These are phyloP conservation scores for Gentiana macrophylla DNA, from an alignment of 257 asterid genomes.

Conservation along the genomic window DNA sequence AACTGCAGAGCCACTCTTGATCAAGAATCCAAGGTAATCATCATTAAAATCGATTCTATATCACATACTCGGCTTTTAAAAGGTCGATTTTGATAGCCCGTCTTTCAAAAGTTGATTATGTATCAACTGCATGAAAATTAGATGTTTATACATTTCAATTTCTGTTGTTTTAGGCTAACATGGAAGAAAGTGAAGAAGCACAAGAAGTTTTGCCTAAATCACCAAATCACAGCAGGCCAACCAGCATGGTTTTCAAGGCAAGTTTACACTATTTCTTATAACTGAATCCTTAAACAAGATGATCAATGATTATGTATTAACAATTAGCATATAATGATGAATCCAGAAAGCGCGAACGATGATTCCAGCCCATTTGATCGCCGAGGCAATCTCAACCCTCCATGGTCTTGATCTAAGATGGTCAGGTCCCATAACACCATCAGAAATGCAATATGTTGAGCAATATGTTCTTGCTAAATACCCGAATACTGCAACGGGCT, in stretches of 20 bases:
- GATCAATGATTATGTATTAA: too few relatives aligned
- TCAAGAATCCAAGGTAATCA: neutral
- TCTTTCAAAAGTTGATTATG: too few relatives aligned
- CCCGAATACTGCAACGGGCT: conserved; percentile 65
- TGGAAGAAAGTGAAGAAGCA: conserved; percentile 42
- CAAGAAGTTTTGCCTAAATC: conserved; percentile 34
- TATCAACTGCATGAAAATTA: neutral
- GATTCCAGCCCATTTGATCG: conserved; percentile 71
- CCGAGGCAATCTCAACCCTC: conserved; percentile 82
- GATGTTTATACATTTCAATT: neutral
- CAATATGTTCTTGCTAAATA: conserved; percentile 69
- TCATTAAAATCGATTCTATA: too few relatives aligned
- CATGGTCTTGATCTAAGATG: conserved; percentile 70
- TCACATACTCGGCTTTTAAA: too few relatives aligned
- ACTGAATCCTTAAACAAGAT: neutral
- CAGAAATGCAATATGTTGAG: conserved; percentile 64
- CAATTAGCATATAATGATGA: neutral
- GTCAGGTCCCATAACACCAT: conserved; percentile 88
- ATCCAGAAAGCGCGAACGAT: conserved; percentile 56
- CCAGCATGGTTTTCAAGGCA: conserved; percentile 77
- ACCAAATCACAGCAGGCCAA: conserved; percentile 54
- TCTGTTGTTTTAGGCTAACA: conserved; percentile 15
- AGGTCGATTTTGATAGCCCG: too few relatives aligned
- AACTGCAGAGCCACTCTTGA: conserved; percentile 17
- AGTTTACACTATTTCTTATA: conserved; percentile 8